A percentile compares a stretch with the other conserved stretches of the same genome.
phyloP scores from a whole-genome alignment of 148 eudicot species.

The Silene conica region DNA sequence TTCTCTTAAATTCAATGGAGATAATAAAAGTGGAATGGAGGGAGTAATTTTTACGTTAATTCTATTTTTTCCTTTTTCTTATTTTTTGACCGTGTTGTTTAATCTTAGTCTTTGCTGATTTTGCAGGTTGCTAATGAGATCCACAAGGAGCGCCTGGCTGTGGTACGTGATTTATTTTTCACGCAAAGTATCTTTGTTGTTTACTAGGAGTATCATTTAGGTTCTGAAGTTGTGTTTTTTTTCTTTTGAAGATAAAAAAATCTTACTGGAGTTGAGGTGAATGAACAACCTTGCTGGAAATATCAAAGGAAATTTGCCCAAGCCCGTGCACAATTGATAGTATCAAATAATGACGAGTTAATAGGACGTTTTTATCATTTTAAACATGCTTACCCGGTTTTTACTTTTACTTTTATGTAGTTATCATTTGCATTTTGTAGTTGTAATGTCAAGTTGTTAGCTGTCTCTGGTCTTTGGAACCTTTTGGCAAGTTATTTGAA shows the following conservation, averaged over 20 bases:
- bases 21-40: neutral
- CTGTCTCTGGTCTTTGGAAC: too few relatives aligned
- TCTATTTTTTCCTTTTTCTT: too few relatives aligned
- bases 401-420: too few relatives aligned
- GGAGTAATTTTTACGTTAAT: neutral
- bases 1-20: neutral
- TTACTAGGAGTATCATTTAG: neutral
- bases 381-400: too few relatives aligned
- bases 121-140: conserved; percentile 57
- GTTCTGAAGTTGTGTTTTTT: neutral
- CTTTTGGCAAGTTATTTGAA: too few relatives aligned
- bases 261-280: conserved; percentile 42
- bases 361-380: too few relatives aligned
- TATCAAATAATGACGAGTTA: too few relatives aligned
- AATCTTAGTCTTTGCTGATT: conserved; percentile 6
- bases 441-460: too few relatives aligned
- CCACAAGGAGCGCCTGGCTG: conserved; percentile 71
- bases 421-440: too few relatives aligned
- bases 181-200: neutral
- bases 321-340: conserved; percentile 47
- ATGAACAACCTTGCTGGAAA: conserved; percentile 20
- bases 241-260: conserved; percentile 51
- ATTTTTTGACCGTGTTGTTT: too few relatives aligned
- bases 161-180: conserved; percentile 36
- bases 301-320: conserved; percentile 48